A percentile compares a stretch with the other conserved stretches of the same genome.
Evolutionary conservation across 208 protist species (phyloP).

Genomic region (Kentomonas sorsogonicus): DNA sequence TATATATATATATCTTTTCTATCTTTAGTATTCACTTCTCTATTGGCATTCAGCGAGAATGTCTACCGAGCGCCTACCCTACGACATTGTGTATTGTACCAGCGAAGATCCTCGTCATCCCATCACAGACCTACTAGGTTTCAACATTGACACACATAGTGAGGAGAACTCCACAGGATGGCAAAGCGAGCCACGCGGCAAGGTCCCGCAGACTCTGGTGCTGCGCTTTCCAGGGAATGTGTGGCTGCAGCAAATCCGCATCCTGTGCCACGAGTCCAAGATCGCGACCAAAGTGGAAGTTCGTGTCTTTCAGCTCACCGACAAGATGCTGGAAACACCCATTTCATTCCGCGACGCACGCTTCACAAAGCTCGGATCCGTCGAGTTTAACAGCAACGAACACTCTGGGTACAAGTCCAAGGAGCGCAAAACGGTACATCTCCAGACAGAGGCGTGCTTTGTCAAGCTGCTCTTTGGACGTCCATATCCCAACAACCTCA

Average conservation of each 20-base stretch:
- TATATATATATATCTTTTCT: not conserved
- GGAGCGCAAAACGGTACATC: slow-evolving; percentile 88
- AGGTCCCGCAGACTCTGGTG: slow-evolving; percentile 75
- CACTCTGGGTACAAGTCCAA: slow-evolving; percentile 70
- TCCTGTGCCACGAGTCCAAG: slow-evolving; percentile 83
- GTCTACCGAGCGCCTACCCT: slow-evolving; percentile 34
- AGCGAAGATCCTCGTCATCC: slow-evolving; percentile 68
- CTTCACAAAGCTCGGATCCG: slow-evolving; percentile 73
- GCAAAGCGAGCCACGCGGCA: slow-evolving; percentile 61
- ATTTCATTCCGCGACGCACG: slow-evolving; percentile 63
- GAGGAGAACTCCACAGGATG: slow-evolving; percentile 40
- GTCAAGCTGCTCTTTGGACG: slow-evolving; percentile 80
- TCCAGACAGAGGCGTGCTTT: slow-evolving; percentile 77
- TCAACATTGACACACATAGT: too few relatives aligned
- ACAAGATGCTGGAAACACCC: slow-evolving; percentile 19
- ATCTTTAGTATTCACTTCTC: slow-evolving; percentile 3
- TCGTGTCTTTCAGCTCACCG: slow-evolving; percentile 48
- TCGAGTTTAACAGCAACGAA: slow-evolving; percentile 81
- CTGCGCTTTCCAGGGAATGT: slow-evolving; percentile 85
- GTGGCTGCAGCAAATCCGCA: slow-evolving; percentile 73
- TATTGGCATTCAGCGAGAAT: too few relatives aligned
- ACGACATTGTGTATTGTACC: slow-evolving; percentile 79
- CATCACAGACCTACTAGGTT: too few relatives aligned
- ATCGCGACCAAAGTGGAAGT: slow-evolving; percentile 85
- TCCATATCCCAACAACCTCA: slow-evolving; percentile 66